These are phyloP conservation scores for Candida parachauliodes DNA, from an alignment of 805 yeast genomes.

Conservation along the genomic window DNA sequence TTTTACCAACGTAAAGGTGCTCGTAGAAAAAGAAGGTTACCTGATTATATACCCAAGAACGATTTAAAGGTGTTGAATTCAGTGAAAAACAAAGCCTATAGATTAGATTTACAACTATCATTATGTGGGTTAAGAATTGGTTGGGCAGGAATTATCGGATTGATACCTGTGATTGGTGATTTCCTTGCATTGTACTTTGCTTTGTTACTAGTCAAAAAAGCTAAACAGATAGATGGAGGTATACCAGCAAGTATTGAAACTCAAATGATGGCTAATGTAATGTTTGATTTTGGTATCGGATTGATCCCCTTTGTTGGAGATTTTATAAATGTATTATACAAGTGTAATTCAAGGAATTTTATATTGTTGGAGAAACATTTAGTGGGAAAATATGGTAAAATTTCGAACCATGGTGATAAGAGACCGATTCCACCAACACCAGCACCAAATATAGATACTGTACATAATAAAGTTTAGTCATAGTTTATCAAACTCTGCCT, in stretches of 20 bases:
- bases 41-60: conserved; percentile 29
- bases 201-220: conserved; percentile 26
- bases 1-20: conserved; percentile 41
- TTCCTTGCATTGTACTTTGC: conserved; percentile 28
- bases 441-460: neutral
- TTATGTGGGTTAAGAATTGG: conserved; percentile 39
- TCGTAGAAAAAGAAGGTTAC: conserved; percentile 34
- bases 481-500: conserved; percentile 16
- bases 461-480: neutral
- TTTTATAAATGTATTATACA: conserved; percentile 64
- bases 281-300: conserved; percentile 39
- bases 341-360: conserved; percentile 74
- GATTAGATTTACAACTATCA: conserved; percentile 37
- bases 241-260: conserved; percentile 26
- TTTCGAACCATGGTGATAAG: neutral
- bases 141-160: conserved; percentile 41
- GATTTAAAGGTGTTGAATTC: conserved; percentile 33
- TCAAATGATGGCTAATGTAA: conserved; percentile 36
- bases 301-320: conserved; percentile 76
- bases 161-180: conserved; percentile 42
- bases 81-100: conserved; percentile 35
- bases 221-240: conserved; percentile 36
- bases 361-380: conserved; percentile 41
- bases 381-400: conserved; percentile 25
- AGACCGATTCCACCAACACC: conserved; percentile 2